A percentile compares a stretch with the other conserved stretches of the same genome.
Evolutionary conservation across 192 early-diverging fungal genomes (phyloP).

Genomic region (Pilobolus umbonatus): DNA sequence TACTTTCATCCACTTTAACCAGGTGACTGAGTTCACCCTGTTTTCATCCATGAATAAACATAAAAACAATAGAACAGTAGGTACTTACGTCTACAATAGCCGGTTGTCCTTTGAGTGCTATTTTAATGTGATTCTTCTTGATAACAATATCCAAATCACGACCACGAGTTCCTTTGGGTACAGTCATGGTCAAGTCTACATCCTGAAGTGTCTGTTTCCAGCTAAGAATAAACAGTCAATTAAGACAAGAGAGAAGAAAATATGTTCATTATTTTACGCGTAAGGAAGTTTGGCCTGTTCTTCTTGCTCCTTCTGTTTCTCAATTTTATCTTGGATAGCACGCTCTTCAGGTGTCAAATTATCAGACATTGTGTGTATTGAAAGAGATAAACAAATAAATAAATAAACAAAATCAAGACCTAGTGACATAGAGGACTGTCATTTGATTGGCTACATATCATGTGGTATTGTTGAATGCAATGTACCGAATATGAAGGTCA

Average conservation of each 20-base stretch:
- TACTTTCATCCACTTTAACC: slow-evolving; percentile 72
- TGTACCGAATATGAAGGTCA: too few relatives aligned
- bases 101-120: slow-evolving; percentile 65
- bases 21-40: slow-evolving; percentile 68
- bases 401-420: too few relatives aligned
- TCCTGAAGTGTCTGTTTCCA: slow-evolving; percentile 85
- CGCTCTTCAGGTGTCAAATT: slow-evolving; percentile 1
- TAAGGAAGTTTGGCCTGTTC: slow-evolving; percentile 47
- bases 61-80: neutral
- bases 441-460: too few relatives aligned
- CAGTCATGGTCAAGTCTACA: slow-evolving; percentile 67
- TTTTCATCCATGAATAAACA: slow-evolving; percentile 12
- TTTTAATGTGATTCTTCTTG: slow-evolving; percentile 59
- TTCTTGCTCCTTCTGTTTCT: slow-evolving; percentile 45
- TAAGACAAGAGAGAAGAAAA: neutral
- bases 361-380: neutral
- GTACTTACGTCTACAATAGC: slow-evolving; percentile 66
- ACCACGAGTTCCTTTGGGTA: slow-evolving; percentile 68
- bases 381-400: neutral
- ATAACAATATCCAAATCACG: slow-evolving; percentile 64
- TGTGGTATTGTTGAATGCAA: too few relatives aligned
- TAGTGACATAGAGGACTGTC: too few relatives aligned
- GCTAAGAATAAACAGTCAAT: slow-evolving; percentile 11
- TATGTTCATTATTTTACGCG: slow-evolving; percentile 7
- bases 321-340: slow-evolving; percentile 1